Conservation (phyloP, 1,284 basidiomycete species). For the Cutaneotrichosporon cutaneum region DNA sequence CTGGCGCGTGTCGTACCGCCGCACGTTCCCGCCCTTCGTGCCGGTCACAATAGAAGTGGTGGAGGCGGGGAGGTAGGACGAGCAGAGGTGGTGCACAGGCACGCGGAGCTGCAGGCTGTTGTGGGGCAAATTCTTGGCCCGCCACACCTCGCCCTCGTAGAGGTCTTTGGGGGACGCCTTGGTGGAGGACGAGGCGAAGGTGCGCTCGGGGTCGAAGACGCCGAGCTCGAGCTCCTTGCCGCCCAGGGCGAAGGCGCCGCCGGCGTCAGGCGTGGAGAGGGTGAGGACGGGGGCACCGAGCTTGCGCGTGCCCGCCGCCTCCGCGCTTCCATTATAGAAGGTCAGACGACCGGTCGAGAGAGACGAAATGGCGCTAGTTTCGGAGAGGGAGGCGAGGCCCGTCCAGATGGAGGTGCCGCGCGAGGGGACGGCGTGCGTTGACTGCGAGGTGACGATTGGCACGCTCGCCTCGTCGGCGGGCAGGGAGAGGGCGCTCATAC, state of each 20-base stretch:
- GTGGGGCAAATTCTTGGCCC: slow-evolving; percentile 60
- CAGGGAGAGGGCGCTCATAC: slow-evolving; percentile 35
- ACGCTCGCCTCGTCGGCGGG: slow-evolving; percentile 19
- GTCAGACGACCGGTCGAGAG: slow-evolving; percentile 45
- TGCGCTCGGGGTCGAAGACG: slow-evolving; percentile 71
- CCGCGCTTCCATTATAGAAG: slow-evolving; percentile 21
- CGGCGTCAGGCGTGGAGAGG: slow-evolving; percentile 57
- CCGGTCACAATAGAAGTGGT: slow-evolving; percentile 63
- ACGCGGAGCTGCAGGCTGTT: slow-evolving; percentile 75
- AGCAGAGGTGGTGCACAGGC: slow-evolving; percentile 73
- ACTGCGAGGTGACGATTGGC: slow-evolving; percentile 18
- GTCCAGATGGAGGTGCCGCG: slow-evolving; percentile 21
- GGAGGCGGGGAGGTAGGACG: slow-evolving; percentile 55
- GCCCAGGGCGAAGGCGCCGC: slow-evolving; percentile 68
- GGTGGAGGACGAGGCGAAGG: slow-evolving; percentile 55
- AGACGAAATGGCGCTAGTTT: slow-evolving; percentile 40
- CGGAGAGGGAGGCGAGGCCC: slow-evolving; percentile 20
- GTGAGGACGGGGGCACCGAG: slow-evolving; percentile 37
- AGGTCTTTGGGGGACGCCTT: slow-evolving; percentile 55
- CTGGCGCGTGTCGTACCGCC: slow-evolving; percentile 76
- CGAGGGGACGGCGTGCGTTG: slow-evolving; percentile 11
- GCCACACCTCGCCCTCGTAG: slow-evolving; percentile 61
- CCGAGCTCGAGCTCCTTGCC: slow-evolving; percentile 86
- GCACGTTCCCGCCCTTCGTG: slow-evolving; percentile 71
- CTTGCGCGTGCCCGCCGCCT: slow-evolving; percentile 11